Evolutionary conservation across 768 basidiomycete genomes (phyloP), one percentile per base, ranked within the genome.

Genomic region (Rhodosporidiobolus sp.): DNA sequence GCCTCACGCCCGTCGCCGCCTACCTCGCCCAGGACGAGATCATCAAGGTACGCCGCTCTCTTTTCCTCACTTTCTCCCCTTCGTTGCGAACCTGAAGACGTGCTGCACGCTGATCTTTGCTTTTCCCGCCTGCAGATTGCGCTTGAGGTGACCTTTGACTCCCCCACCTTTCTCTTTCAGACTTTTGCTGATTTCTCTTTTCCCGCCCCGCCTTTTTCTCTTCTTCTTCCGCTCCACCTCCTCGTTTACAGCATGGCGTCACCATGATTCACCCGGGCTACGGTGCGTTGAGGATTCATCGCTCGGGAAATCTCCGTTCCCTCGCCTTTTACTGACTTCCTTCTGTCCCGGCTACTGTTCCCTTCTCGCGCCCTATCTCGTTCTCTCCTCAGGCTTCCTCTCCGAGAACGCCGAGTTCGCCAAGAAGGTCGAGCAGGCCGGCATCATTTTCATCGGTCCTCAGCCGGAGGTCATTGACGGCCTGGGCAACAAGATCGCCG

Each of bases 21-120:
- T 99, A 99, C 82, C 90, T 99, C 74, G 89, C 94, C 4, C 94
- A 97, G 81, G 93, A 98, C 78, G 94, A 96, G 79, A 98, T 99
- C 82, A 94, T 99, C 83, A 84, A 88, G 62, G 74, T 69, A 88
- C 43, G 74, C 34, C 76, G 92, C 94, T n/a, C 32, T 4, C 28
- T 56, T 28, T 1, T 43, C 38, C 8, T 14, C 49, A 11, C 11
- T 9, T 16, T 38, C 48, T 53, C 43, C 0, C 7, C 52, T 8
- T 14, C 38, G 14, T n/a, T n/a, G n/a, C 8, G 14, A 43, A 7
- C 38, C 38, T 43, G 7, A 14, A 43, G 8, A 17, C 9, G 34
- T 10, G 34, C 26, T 20, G 7, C 0, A 0, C 19, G 9, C 45
- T 34, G 56, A 43, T 54, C 32, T 24, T 16, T 48, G 6, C 24